These are phyloP conservation scores for Fusarium albidum DNA, from an alignment of 2,329 filamentous ascomycete genomes.

Conservation along the genomic window DNA sequence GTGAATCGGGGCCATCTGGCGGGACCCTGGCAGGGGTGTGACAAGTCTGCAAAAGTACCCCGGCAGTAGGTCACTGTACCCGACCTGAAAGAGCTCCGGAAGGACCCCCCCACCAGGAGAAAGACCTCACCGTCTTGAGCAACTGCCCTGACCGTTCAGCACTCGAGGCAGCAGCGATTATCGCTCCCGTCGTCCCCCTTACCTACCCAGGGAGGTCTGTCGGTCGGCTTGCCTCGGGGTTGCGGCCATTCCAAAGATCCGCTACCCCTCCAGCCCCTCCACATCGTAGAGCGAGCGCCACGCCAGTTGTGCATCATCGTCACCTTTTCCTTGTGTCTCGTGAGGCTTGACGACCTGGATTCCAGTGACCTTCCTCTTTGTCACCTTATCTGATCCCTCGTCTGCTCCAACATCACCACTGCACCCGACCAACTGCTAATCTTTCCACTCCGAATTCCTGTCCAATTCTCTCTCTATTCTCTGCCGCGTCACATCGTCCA, in stretches of 20 bases:
- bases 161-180: not conserved
- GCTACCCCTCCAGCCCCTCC: constrained; percentile 25
- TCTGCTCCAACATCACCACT: not conserved
- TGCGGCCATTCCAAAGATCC: constrained; percentile 41
- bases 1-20: constrained; percentile 8
- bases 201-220: not conserved
- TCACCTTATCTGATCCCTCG: constrained; percentile 1
- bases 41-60: constrained; percentile 1
- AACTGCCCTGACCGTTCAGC: not conserved
- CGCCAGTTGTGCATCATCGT: constrained; percentile 12
- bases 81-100: not conserved
- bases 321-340: constrained; percentile 19
- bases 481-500: not conserved
- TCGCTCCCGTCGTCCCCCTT: not conserved
- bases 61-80: constrained; percentile 7
- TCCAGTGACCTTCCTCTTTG: constrained; percentile 2
- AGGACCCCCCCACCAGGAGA: not conserved
- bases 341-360: constrained; percentile 19
- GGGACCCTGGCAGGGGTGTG: not conserved
- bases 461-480: not conserved
- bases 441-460: not conserved
- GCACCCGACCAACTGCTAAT: not conserved
- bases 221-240: constrained; percentile 28
- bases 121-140: constrained; percentile 1
- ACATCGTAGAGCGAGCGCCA: not conserved